A percentile compares a stretch with the other conserved stretches of the same genome.
These are phyloP conservation scores for Aspergillus haitiensis DNA, from an alignment of 495 filamentous ascomycete species.

Conservation along the genomic window DNA sequence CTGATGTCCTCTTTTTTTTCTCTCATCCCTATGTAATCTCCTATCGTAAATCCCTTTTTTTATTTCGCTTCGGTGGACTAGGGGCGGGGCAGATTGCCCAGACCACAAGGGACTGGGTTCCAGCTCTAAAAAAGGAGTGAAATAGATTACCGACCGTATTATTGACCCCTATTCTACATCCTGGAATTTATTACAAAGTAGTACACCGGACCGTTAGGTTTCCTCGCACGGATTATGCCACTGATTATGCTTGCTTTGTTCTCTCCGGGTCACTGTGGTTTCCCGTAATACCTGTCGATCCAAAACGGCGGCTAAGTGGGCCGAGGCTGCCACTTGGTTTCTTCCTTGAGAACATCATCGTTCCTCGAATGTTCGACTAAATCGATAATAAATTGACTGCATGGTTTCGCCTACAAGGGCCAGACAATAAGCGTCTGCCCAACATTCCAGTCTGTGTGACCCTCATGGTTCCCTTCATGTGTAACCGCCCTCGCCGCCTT, in stretches of 20 bases:
- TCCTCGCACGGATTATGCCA: not conserved
- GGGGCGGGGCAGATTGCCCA: too few relatives aligned
- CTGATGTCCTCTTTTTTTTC: too few relatives aligned
- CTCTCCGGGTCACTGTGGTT: not conserved
- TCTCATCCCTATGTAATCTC: too few relatives aligned
- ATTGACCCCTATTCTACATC: too few relatives aligned
- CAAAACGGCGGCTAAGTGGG: slow-evolving; percentile 19
- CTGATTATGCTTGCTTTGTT: not conserved
- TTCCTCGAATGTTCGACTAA: slow-evolving; percentile 7
- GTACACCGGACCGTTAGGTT: too few relatives aligned
- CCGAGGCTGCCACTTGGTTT: slow-evolving; percentile 13
- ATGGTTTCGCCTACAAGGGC: slow-evolving; percentile 5
- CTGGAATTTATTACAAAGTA: too few relatives aligned
- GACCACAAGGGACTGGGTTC: too few relatives aligned
- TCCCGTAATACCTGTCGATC: slow-evolving; percentile 11
- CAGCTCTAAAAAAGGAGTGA: too few relatives aligned
- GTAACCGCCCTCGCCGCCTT: slow-evolving; percentile 10
- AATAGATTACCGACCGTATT: too few relatives aligned
- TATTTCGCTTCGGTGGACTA: too few relatives aligned
- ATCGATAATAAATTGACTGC: not conserved
- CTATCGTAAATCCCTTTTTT: too few relatives aligned
- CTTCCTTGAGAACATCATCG: not conserved
- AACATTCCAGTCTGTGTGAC: slow-evolving; percentile 11
- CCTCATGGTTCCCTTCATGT: slow-evolving; percentile 3
- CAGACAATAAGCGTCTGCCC: slow-evolving; percentile 5